Percentiles rank a stretch among this genome's conserved stretches.
These are phyloP conservation scores for Entomophthora muscae DNA, from an alignment of 371 early-diverging fungal species.

Conservation along the genomic window DNA sequence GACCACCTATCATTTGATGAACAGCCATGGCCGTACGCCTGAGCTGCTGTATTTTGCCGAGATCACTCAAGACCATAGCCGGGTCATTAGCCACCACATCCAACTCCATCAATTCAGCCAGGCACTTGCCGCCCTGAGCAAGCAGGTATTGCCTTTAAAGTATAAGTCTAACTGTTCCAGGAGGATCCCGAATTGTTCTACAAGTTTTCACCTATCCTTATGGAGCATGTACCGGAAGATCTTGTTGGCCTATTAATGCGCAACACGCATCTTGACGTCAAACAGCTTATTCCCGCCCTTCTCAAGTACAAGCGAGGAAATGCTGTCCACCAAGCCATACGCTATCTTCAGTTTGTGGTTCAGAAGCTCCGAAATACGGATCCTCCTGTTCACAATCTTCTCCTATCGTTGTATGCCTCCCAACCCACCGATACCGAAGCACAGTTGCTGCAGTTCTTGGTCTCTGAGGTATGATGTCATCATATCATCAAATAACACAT, in stretches of 20 bases:
- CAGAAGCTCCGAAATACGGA: slow-evolving; percentile 56
- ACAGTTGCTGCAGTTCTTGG: slow-evolving; percentile 43
- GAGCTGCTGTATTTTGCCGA: slow-evolving; percentile 61
- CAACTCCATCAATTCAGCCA: slow-evolving; percentile 46
- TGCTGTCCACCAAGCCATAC: slow-evolving; percentile 62
- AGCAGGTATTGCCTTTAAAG: slow-evolving; percentile 31
- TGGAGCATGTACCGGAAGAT: slow-evolving; percentile 62
- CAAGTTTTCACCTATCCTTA: slow-evolving; percentile 59
- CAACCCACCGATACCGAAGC: slow-evolving; percentile 44
- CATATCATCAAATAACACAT: not conserved
- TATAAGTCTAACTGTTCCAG: slow-evolving; percentile 17
- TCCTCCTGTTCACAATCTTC: slow-evolving; percentile 75
- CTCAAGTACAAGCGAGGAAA: slow-evolving; percentile 30
- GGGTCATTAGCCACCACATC: slow-evolving; percentile 63
- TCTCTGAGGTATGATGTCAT: slow-evolving; percentile 28
- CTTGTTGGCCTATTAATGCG: slow-evolving; percentile 71
- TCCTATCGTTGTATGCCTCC: slow-evolving; percentile 64
- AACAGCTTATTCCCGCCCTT: slow-evolving; percentile 73
- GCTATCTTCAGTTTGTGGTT: slow-evolving; percentile 72
- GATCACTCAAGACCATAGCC: slow-evolving; percentile 59
- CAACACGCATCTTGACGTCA: slow-evolving; percentile 56
- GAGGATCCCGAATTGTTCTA: slow-evolving; percentile 59
- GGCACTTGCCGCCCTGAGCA: slow-evolving; percentile 55
- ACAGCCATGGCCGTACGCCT: slow-evolving; percentile 59
- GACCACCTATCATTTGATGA: slow-evolving; percentile 59